Percentiles rank a stretch among this genome's conserved stretches.
These are phyloP conservation scores for Scheffersomyces titani DNA, from an alignment of 1,139 yeast genomes.

Conservation along the genomic window DNA sequence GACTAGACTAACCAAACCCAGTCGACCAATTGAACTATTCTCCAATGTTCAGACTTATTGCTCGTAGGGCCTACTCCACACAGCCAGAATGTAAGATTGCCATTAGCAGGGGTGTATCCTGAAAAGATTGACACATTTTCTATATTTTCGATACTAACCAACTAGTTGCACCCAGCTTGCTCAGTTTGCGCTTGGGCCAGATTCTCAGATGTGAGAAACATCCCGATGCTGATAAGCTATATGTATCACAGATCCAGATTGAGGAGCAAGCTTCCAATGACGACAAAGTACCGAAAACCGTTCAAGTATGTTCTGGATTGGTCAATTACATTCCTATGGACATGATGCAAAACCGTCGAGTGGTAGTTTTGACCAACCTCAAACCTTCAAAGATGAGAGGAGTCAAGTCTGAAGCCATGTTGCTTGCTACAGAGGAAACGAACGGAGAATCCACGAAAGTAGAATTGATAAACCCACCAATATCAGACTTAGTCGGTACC, in stretches of 20 bases:
- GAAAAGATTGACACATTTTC: background rate
- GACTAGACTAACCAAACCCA: background rate
- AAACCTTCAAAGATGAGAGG: conserved; percentile 96
- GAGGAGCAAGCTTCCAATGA: conserved; percentile 10
- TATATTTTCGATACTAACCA: background rate
- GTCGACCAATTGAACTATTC: background rate
- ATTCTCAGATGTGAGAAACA: conserved; percentile 45
- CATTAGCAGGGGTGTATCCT: background rate
- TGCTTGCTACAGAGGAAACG: conserved; percentile 47
- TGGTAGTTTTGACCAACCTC: conserved; percentile 83
- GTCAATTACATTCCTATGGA: conserved; percentile 74
- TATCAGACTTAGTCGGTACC: conserved; percentile 25
- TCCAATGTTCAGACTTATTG: background rate
- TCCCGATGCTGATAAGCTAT: conserved; percentile 54
- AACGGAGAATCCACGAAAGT: conserved; percentile 11
- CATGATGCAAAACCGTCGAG: conserved; percentile 79
- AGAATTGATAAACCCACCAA: conserved; percentile 28
- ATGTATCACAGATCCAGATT: conserved; percentile 49
- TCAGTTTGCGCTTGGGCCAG: conserved; percentile 45
- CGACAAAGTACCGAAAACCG: background rate
- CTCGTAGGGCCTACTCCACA: conserved; percentile 1
- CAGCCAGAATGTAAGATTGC: conserved; percentile 1
- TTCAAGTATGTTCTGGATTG: conserved; percentile 60
- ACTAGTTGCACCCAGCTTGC: conserved; percentile 22
- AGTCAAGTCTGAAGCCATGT: conserved; percentile 62